Evolutionary conservation across 2,329 filamentous ascomycete species (phyloP).

Genomic region (Trichoderma pleuroti): DNA sequence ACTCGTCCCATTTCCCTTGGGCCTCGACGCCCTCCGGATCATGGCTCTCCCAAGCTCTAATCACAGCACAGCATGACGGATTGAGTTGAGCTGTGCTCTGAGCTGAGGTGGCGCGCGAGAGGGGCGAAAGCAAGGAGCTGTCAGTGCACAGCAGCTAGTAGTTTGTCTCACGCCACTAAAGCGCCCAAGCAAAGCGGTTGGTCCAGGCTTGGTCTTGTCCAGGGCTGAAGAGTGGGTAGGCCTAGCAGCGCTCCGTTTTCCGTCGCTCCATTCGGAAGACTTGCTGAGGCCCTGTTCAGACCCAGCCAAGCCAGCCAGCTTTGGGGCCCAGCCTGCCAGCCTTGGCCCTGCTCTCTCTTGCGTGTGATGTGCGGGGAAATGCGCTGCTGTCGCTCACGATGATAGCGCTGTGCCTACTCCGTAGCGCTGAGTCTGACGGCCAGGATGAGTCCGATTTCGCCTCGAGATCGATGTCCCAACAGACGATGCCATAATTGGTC

Average conservation of each 20-base stretch:
- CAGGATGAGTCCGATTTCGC: background rate
- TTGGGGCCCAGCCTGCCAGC: background rate
- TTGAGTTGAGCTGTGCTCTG: background rate
- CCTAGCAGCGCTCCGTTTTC: background rate
- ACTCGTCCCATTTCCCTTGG: background rate
- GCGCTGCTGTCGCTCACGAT: background rate
- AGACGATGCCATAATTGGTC: background rate
- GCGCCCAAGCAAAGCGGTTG: slow-evolving; percentile 4
- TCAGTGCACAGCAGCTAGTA: slow-evolving; percentile 18
- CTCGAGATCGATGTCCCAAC: background rate
- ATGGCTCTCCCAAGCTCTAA: background rate
- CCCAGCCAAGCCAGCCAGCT: background rate
- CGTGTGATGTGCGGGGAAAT: slow-evolving; percentile 13
- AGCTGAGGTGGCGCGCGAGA: slow-evolving; percentile 14
- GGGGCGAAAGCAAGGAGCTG: slow-evolving; percentile 14
- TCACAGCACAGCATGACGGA: background rate
- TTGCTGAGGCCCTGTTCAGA: background rate
- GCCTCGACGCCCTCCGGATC: background rate
- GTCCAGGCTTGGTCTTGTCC: slow-evolving; percentile 2
- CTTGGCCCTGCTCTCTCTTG: background rate
- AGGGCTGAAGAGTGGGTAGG: slow-evolving; percentile 15
- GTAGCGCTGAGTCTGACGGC: slow-evolving; percentile 6
- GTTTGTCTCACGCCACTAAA: slow-evolving; percentile 15
- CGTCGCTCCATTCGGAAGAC: slow-evolving; percentile 11
- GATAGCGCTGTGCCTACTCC: background rate